Evolutionary conservation across 2,329 filamentous ascomycete species (phyloP).

Genomic region (Harringtonia aguacate): DNA sequence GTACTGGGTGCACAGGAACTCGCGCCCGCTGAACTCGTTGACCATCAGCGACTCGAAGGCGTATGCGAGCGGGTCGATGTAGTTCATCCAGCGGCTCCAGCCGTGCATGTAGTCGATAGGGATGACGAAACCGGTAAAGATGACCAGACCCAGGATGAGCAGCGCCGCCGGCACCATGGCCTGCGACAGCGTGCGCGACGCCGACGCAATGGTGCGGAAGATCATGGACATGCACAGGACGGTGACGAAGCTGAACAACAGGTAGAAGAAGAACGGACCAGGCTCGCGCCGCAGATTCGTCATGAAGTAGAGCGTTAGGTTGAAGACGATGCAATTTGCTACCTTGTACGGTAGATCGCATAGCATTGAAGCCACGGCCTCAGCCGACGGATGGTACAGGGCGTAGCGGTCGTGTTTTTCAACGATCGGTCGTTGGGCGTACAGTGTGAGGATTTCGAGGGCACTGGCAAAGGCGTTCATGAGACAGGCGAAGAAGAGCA

Average conservation of each 20-base stretch:
- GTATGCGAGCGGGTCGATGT: constrained; percentile 69
- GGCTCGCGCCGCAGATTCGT: constrained; percentile 65
- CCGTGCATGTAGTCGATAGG: constrained; percentile 57
- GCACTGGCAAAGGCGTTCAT: constrained; percentile 77
- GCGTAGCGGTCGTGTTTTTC: constrained; percentile 84
- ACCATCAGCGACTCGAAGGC: constrained; percentile 72
- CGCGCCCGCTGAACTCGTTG: constrained; percentile 65
- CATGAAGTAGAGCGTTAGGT: constrained; percentile 78
- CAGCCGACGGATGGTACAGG: constrained; percentile 79
- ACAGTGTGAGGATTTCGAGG: constrained; percentile 77
- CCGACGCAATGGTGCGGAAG: constrained; percentile 70
- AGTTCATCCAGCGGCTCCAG: constrained; percentile 79
- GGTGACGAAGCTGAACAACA: constrained; percentile 62
- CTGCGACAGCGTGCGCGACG: constrained; percentile 59
- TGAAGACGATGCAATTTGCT: constrained; percentile 64
- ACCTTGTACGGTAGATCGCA: constrained; percentile 80
- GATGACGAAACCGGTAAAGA: constrained; percentile 60
- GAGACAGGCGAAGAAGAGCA: constrained; percentile 80
- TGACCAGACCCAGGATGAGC: constrained; percentile 55
- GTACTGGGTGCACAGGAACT: constrained; percentile 41
- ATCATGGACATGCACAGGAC: constrained; percentile 78
- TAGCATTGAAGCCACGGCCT: constrained; percentile 80
- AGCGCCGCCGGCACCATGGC: constrained; percentile 50
- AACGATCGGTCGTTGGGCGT: constrained; percentile 81
- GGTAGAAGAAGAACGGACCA: constrained; percentile 76